Base-by-base conservation (phyloP, 2,329 filamentous ascomycete species). In the Hortaea werneckii region DNA sequence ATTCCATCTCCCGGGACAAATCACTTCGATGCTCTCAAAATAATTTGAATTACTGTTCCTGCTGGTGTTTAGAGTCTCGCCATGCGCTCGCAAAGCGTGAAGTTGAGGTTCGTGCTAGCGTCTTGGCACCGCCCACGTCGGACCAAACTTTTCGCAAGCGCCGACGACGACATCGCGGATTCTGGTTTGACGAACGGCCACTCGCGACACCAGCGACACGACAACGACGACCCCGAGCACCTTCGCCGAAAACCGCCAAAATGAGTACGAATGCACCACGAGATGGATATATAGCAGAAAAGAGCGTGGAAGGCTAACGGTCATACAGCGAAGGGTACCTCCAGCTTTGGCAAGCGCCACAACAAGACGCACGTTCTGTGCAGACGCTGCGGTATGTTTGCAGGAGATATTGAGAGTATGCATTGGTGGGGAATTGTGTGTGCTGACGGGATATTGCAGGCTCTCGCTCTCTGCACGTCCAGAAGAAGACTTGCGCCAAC, bases 321-420 rank as follows among this genome's bases (percentile, higher is more conserved):
- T 68, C 54, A 56, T 58, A 60, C 65, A 82, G 79, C 79, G 67
- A 83, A 83, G 78, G 79, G 79, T 78, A 82, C 79, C 65, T 79
- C 77, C 67, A 80, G 76, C 71, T 82, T 82, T 69, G 79, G 79
- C 67, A 82, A 82, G 74, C 83, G 87, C 82, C 87, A 94, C 80
- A 94, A 90, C 82, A 94, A 94, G 83, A 87, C 88, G 79, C 89
- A 95, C 83, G 88, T 84, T 72, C 78, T 95, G 74, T 95, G 89
- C 86, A 85, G 89, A 81, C 89, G 89, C 77, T 95, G 88, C 82
- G 89, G 87, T 92, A 76, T 80, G 85, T 87, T 54, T 35, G 11
- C 8, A 29, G 8, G 12, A 43, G 12, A 37, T 10, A 7, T 27
- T 10, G 12, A 10, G 11, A 13, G 8, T 4, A 40, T 6, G 44